Base-by-base conservation (phyloP, 805 yeast species). In the Lipomyces kockii region DNA sequence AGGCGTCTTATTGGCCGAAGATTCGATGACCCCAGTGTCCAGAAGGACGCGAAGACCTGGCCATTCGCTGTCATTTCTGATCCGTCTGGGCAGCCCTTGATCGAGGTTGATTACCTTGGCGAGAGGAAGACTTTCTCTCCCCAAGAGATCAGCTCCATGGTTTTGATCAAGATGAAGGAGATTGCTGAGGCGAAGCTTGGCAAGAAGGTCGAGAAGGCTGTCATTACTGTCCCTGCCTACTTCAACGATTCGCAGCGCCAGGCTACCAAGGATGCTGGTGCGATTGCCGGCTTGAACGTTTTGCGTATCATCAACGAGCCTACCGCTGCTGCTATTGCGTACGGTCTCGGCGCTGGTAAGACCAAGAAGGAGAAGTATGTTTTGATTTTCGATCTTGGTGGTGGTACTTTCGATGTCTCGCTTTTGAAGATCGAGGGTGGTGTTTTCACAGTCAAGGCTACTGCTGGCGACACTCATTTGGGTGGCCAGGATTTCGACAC, bases 401-500 rank as follows among this genome's bases (percentile, higher is more conserved):
- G 97, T 83, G 97, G 97, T 86, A 92, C 97, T 78, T 92, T 92
- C 83, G 97, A 92, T 91, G 97, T 92, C 72, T 92, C 97, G 62
- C 85, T 92, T 75, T 85, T 92, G 77, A 87, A 91, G 80, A 91
- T 92, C 80, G 94, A 92, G 80, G 97, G 94, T 78, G 97, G 97
- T 88, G 92, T 92, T 78, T 92, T 92, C 85, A 92, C 92, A 79
- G 97, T 92, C 78, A 92, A 92, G 86, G 96, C 97, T 76, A 92
- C 97, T 75, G 97, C 97, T 78, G 98, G 98, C 91, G 97, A 93
- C 85, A 93, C 98, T 76, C 98, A 93, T 84, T 89, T 93, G 85
- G 98, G 98, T 88, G 98, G 98, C 87, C 97, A 93, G 87, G 98
- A 93, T 85, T 93, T 93, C 83, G 98, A 93, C 85, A 89, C 92